A percentile compares a stretch with the other conserved stretches of the same genome.
These are phyloP conservation scores for Alternaria infectoria DNA, from an alignment of 2,329 filamentous ascomycete genomes.

Conservation along the genomic window DNA sequence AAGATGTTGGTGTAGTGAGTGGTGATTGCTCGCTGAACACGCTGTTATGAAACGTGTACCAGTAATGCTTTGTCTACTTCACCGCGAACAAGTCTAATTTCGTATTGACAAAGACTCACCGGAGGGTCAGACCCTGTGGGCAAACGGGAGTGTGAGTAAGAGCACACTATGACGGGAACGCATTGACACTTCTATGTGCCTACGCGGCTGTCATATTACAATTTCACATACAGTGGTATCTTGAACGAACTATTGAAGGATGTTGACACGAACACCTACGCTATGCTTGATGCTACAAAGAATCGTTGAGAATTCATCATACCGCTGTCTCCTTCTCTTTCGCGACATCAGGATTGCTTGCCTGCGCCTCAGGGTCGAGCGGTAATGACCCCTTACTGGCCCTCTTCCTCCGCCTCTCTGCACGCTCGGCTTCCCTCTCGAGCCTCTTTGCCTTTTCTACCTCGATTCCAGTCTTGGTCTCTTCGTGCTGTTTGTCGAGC, in stretches of 20 bases:
- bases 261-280: background rate
- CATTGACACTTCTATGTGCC: background rate
- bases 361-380: constrained; percentile 22
- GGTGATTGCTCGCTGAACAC: background rate
- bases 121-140: background rate
- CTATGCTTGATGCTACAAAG: constrained; percentile 1
- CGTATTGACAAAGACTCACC: background rate
- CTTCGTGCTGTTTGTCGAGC: constrained; percentile 52
- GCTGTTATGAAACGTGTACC: background rate
- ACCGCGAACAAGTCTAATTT: background rate
- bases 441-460: constrained; percentile 49
- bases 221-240: background rate
- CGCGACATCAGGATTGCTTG: background rate
- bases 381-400: constrained; percentile 27
- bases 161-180: background rate
- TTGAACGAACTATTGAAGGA: background rate
- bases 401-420: constrained; percentile 36
- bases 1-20: background rate
- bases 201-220: background rate
- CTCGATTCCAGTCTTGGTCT: constrained; percentile 58
- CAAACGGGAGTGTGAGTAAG: background rate
- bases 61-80: background rate
- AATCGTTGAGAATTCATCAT: constrained; percentile 3
- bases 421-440: constrained; percentile 43
- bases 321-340: constrained; percentile 5